A percentile compares a stretch with the other conserved stretches of the same genome.
Conservation (phyloP, 306 rosid species). For the Betula pendula region DNA sequence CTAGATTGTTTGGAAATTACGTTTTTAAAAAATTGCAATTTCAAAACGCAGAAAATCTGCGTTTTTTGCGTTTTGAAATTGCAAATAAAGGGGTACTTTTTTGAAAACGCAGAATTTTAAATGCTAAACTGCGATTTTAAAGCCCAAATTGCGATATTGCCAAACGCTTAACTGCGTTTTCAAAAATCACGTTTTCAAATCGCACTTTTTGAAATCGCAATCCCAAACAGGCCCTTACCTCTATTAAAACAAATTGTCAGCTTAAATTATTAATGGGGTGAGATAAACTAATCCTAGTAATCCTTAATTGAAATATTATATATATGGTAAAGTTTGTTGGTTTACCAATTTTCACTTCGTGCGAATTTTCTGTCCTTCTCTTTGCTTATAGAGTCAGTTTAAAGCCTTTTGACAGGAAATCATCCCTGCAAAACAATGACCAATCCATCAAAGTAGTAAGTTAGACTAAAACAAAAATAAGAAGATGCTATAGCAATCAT, state of each 20-base stretch:
- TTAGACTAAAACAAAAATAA: background rate
- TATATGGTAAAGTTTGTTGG: background rate
- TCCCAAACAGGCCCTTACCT: too few relatives aligned
- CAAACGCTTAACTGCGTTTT: too few relatives aligned
- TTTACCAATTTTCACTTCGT: background rate
- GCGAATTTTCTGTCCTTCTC: background rate
- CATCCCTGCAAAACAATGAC: conserved; percentile 27
- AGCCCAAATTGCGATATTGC: too few relatives aligned
- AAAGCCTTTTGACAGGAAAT: conserved; percentile 49
- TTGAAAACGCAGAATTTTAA: too few relatives aligned
- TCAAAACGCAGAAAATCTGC: too few relatives aligned
- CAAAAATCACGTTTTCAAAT: too few relatives aligned
- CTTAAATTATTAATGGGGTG: background rate
- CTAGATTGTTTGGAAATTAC: too few relatives aligned
- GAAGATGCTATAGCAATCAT: background rate
- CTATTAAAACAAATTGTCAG: background rate
- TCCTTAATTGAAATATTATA: background rate
- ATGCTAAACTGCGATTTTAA: too few relatives aligned
- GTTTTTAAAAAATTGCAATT: too few relatives aligned
- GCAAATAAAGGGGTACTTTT: too few relatives aligned
- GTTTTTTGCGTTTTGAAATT: too few relatives aligned
- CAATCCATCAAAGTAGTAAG: background rate
- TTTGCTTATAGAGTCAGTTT: conserved; percentile 37
- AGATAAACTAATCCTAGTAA: background rate
- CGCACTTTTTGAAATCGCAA: too few relatives aligned